phyloP scores from a whole-genome alignment of 177 flowering plant genomes.

The Vitis hybrid region DNA sequence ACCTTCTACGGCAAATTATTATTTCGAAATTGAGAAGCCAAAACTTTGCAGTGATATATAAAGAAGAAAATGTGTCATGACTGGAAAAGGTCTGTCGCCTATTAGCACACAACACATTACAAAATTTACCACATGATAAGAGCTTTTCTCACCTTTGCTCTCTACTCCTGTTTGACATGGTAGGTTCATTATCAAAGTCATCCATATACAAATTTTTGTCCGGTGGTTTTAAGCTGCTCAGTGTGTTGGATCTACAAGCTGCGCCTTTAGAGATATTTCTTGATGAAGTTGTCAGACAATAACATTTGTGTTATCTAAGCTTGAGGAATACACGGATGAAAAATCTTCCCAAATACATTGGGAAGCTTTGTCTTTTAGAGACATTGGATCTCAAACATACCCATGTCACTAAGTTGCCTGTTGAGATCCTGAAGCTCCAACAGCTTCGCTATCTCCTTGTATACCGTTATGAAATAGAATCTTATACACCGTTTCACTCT shows the following conservation, averaged over 20 bases:
- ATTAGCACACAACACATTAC: too few species aligned
- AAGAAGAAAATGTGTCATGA: too few species aligned
- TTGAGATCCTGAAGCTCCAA: conserved; percentile 11
- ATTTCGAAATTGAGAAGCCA: too few species aligned
- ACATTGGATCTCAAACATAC: conserved; percentile 28
- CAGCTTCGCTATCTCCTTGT: conserved; percentile 23
- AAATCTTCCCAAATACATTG: conserved; percentile 24
- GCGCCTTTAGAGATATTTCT: neutral
- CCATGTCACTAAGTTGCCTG: conserved; percentile 18
- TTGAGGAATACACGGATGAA: conserved; percentile 21
- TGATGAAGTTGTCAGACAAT: neutral
- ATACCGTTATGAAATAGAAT: conserved; percentile 7
- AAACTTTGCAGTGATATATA: too few species aligned
- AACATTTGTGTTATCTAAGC: conserved; percentile 29
- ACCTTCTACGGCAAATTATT: too few species aligned
- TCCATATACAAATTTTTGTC: too few species aligned
- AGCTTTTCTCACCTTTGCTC: too few species aligned
- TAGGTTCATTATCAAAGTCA: too few species aligned
- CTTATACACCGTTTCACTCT: conserved; percentile 5
- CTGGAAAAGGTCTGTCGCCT: too few species aligned
- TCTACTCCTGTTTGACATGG: too few species aligned
- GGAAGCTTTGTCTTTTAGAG: conserved; percentile 24
- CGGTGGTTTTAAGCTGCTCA: neutral
- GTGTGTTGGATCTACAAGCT: conserved; percentile 14
- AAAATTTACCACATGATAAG: too few species aligned